Percentiles rank a stretch among this genome's conserved stretches.
phyloP scores from a whole-genome alignment of 2,329 filamentous ascomycete species.

The Stachybotrys elegans region DNA sequence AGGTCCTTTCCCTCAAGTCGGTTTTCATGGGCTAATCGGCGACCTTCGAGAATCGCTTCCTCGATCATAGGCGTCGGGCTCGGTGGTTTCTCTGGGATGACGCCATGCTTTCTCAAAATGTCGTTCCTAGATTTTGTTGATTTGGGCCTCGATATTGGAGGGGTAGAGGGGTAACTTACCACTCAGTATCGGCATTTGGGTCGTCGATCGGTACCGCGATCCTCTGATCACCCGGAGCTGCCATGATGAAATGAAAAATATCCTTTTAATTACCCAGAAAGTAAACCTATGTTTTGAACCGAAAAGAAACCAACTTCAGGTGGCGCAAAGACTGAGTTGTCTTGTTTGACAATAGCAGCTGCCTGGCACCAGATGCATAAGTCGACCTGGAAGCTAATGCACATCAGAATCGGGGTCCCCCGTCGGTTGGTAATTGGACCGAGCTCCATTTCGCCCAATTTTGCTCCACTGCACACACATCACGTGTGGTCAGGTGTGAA shows the following conservation, averaged over 20 bases:
- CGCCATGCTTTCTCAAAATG: conserved; percentile 90
- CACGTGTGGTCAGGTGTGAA: conserved; percentile 31
- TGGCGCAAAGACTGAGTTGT: too few relatives aligned
- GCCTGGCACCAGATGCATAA: too few relatives aligned
- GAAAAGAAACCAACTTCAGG: too few relatives aligned
- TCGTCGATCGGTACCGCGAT: conserved; percentile 84
- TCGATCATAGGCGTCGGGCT: conserved; percentile 95
- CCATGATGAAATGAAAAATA: conserved; percentile 50
- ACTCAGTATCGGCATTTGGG: conserved; percentile 97
- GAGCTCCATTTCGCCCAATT: too few relatives aligned
- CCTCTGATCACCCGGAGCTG: conserved; percentile 57
- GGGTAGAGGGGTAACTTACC: conserved; percentile 47
- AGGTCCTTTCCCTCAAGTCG: conserved; percentile 89
- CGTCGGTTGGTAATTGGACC: too few relatives aligned
- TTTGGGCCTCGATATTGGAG: conserved; percentile 3
- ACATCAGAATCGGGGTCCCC: too few relatives aligned
- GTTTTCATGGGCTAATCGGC: conserved; percentile 83
- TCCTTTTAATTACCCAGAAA: too few relatives aligned
- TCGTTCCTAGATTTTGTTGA: conserved; percentile 69
- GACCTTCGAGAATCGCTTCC: conserved; percentile 83
- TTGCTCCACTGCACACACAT: conserved; percentile 7
- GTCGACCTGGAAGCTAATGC: too few relatives aligned
- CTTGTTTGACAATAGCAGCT: too few relatives aligned
- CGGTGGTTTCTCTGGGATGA: conserved; percentile 96
- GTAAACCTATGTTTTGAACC: too few relatives aligned